A percentile compares a stretch with the other conserved stretches of the same genome.
Evolutionary conservation across 257 asterid species (phyloP).

Genomic region (Gentiana macrophylla): DNA sequence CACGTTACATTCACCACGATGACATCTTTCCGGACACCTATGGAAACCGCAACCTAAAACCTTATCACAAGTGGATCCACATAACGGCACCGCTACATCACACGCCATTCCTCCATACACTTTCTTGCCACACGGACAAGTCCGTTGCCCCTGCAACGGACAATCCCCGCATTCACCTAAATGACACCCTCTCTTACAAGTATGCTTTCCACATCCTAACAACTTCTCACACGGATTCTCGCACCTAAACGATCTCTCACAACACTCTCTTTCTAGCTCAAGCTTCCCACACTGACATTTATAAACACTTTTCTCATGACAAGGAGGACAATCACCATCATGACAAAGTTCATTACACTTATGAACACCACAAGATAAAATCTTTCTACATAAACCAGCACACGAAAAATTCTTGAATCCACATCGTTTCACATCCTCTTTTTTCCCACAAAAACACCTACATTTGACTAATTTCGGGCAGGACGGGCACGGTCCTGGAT

Average conservation of each 20-base stretch:
- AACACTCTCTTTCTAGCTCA: constrained; percentile 58
- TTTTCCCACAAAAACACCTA: constrained; percentile 63
- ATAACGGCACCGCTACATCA: constrained; percentile 55
- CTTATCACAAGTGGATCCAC: constrained; percentile 80
- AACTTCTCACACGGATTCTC: constrained; percentile 49
- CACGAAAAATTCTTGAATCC: constrained; percentile 83
- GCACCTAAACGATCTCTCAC: constrained; percentile 64
- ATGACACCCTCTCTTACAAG: constrained; percentile 74
- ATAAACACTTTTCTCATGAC: constrained; percentile 43
- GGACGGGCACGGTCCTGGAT: constrained; percentile 91
- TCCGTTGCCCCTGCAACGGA: constrained; percentile 72
- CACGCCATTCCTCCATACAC: constrained; percentile 72
- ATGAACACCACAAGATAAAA: constrained; percentile 57
- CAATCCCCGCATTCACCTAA: constrained; percentile 76
- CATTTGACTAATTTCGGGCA: constrained; percentile 72
- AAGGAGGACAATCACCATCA: constrained; percentile 59
- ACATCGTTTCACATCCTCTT: constrained; percentile 72
- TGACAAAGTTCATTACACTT: constrained; percentile 67
- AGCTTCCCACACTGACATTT: constrained; percentile 69
- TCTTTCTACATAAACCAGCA: constrained; percentile 37
- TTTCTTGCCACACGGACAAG: constrained; percentile 90
- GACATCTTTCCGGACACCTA: constrained; percentile 92
- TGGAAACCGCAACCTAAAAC: constrained; percentile 67
- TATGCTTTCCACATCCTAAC: constrained; percentile 75
- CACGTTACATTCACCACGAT: constrained; percentile 64